These are phyloP conservation scores for Capillidium heterosporum DNA, from an alignment of 371 early-diverging fungal genomes.

Conservation along the genomic window DNA sequence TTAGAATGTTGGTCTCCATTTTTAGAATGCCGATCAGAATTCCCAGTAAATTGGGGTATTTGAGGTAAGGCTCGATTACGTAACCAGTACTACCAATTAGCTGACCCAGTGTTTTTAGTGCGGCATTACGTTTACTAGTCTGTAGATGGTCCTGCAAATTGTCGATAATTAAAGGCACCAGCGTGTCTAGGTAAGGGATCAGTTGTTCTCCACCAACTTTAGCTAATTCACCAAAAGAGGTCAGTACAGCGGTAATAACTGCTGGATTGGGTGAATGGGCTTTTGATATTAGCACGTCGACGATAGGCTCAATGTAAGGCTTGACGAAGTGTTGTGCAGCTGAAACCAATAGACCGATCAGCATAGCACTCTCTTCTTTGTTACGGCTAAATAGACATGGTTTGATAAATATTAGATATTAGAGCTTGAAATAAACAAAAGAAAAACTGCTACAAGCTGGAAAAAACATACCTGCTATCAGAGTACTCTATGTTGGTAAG, in stretches of 20 bases:
- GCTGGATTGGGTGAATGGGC: constrained; percentile 59
- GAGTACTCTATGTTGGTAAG: constrained; percentile 86
- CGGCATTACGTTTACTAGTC: constrained; percentile 68
- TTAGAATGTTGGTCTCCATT: constrained; percentile 45
- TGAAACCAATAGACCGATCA: constrained; percentile 56
- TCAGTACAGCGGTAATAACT: constrained; percentile 66
- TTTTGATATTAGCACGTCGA: constrained; percentile 68
- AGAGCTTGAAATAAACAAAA: too few species aligned
- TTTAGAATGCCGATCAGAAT: constrained; percentile 67
- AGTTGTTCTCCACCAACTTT: constrained; percentile 75
- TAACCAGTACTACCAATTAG: constrained; percentile 71
- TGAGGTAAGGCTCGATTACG: constrained; percentile 79
- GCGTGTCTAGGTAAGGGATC: constrained; percentile 52
- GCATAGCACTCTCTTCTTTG: constrained; percentile 74
- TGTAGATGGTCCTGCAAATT: constrained; percentile 82
- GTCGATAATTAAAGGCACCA: constrained; percentile 77
- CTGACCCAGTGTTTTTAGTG: constrained; percentile 69
- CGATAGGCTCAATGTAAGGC: constrained; percentile 81
- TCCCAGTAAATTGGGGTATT: constrained; percentile 70
- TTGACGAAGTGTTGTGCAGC: constrained; percentile 67
- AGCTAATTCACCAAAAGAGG: constrained; percentile 76
- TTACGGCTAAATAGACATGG: constrained; percentile 27
- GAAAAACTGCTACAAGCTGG: too few species aligned
- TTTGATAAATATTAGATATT: neutral
- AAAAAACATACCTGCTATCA: constrained; percentile 26